Conservation (phyloP, 495 filamentous ascomycete genomes). For the Trypethelium eluteriae region DNA sequence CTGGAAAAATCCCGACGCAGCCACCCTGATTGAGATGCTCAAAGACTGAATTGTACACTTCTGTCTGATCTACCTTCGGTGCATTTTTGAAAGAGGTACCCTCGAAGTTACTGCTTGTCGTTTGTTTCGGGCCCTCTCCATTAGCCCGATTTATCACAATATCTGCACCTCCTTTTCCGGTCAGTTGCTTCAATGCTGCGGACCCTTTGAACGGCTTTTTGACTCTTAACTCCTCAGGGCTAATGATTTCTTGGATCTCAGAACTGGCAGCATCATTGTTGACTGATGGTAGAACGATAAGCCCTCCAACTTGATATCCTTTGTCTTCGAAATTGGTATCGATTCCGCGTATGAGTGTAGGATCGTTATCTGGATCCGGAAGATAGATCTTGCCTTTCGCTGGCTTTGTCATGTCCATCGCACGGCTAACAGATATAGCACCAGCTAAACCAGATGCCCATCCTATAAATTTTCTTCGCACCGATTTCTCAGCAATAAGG, state of each 20-base stretch:
- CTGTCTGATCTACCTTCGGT: slow-evolving; percentile 87
- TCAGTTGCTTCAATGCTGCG: slow-evolving; percentile 66
- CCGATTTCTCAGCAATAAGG: slow-evolving; percentile 90
- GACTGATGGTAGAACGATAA: slow-evolving; percentile 75
- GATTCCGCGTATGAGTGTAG: slow-evolving; percentile 72
- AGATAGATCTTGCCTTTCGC: slow-evolving; percentile 78
- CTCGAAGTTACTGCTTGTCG: slow-evolving; percentile 44
- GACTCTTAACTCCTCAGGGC: slow-evolving; percentile 71
- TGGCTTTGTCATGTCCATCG: slow-evolving; percentile 78
- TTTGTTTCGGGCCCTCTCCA: background rate
- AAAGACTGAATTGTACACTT: slow-evolving; percentile 92
- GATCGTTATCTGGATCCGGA: slow-evolving; percentile 77
- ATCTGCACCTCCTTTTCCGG: slow-evolving; percentile 56
- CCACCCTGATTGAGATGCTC: slow-evolving; percentile 69
- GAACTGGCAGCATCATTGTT: slow-evolving; percentile 70
- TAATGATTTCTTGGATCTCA: slow-evolving; percentile 70
- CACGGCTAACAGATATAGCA: slow-evolving; percentile 78
- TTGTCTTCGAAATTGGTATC: slow-evolving; percentile 77
- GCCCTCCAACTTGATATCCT: slow-evolving; percentile 67
- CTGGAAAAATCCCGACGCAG: slow-evolving; percentile 94
- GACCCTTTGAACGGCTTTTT: slow-evolving; percentile 77
- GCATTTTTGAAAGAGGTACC: slow-evolving; percentile 80
- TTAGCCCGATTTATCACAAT: slow-evolving; percentile 32
- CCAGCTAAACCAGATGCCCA: slow-evolving; percentile 70
- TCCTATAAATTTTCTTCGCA: slow-evolving; percentile 79